phyloP scores from a whole-genome alignment of 1,284 basidiomycete species.

The Cutaneotrichosporon sp. region DNA sequence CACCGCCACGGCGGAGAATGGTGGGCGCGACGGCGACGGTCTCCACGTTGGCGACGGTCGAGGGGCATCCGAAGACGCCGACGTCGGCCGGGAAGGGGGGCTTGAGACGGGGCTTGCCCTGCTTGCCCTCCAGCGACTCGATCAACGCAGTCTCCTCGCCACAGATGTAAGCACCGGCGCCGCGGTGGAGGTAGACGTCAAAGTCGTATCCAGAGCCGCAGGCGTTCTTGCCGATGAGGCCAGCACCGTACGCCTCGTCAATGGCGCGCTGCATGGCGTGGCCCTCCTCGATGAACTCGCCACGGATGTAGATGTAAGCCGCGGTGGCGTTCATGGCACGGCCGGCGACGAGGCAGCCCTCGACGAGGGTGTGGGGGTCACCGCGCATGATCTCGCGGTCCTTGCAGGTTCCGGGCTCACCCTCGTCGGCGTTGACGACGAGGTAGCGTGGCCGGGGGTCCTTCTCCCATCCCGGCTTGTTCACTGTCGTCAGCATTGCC shows the following conservation, averaged over 20 bases:
- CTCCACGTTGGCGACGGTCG: constrained; percentile 97
- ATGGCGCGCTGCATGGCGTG: constrained; percentile 92
- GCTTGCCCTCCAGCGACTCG: constrained; percentile 93
- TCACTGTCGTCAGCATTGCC: constrained; percentile 49
- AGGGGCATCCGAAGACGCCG: constrained; percentile 92
- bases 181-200: constrained; percentile 95
- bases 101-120: constrained; percentile 96
- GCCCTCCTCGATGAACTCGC: constrained; percentile 96
- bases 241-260: constrained; percentile 87
- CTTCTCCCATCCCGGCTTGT: constrained; percentile 97
- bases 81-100: constrained; percentile 99
- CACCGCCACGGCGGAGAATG: constrained; percentile 82
- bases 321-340: constrained; percentile 91
- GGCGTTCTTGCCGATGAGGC: constrained; percentile 88
- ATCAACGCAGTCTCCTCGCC: constrained; percentile 98
- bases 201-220: constrained; percentile 91
- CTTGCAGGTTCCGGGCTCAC: constrained; percentile 98
- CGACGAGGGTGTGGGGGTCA: constrained; percentile 96
- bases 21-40: constrained; percentile 97
- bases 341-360: constrained; percentile 97
- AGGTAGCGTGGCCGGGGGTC: constrained; percentile 90
- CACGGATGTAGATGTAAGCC: constrained; percentile 98
- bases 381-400: constrained; percentile 97
- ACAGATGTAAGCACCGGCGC: constrained; percentile 97
- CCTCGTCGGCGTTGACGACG: constrained; percentile 97